Evolutionary conservation across 306 rosid genomes (phyloP), one percentile per base, ranked within the genome.

Genomic region (Psophocarpus tetragonolobus): DNA sequence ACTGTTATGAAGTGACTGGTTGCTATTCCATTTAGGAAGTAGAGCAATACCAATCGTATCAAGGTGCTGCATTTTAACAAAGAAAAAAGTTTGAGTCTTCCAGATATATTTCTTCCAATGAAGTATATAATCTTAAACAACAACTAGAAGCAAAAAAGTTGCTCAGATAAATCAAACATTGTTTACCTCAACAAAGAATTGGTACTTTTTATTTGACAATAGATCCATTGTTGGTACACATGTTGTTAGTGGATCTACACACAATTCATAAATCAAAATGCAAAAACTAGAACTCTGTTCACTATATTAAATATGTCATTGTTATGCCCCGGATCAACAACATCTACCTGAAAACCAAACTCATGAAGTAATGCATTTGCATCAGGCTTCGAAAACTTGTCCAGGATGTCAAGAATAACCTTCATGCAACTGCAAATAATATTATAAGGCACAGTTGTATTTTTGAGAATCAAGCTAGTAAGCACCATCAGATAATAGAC

Each of bases 301-400:
- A 64, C 41, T 13, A 8, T 24, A 27, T 29, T 73, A 30, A 8
- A 73, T 35, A 69, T 35, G 48, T n/a, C n/a, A n/a, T n/a, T n/a
- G n/a, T 35, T 75, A 77, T 15, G 48, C 38, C 78, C 50, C 5
- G 67, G 70, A 87, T 71, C 56, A 70, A 39, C 24, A 47, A 44
- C 76, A 62, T 76, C 95, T 78, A 95, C 98, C 98, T 95, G 95
- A 87, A 95, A 90, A 80, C 98, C 88, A 80, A 95, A 95, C 69
- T 95, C 98, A 79, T 89, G 94, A 89, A 95, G 92, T 33, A 92
- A 80, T 48, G 91, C 82, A 91, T 92, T 95, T 48, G 86, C 90
- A 83, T 88, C 96, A 10, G 93, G 92, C 86, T 91, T 95, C 76
- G 77, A 85, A 78, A 91, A 97, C 84, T 87, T 91, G 82, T 95